A percentile compares a stretch with the other conserved stretches of the same genome.
These are phyloP conservation scores for Ascochyta lentis DNA, from an alignment of 2,329 filamentous ascomycete species.

Conservation along the genomic window DNA sequence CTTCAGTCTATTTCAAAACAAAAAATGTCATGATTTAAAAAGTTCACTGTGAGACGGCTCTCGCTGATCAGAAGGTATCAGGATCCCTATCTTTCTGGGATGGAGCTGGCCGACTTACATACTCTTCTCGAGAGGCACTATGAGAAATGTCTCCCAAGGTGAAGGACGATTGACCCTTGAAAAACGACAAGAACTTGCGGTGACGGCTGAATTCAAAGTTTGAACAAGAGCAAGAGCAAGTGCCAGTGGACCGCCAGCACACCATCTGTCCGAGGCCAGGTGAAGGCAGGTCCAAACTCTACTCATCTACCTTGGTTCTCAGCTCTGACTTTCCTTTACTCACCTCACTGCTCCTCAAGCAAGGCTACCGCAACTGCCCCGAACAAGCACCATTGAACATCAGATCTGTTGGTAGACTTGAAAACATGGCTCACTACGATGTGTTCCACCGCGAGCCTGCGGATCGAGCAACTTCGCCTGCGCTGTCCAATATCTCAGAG, in stretches of 20 bases:
- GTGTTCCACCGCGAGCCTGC: background rate
- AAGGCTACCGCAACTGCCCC: background rate
- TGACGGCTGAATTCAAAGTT: too few relatives aligned
- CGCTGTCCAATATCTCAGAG: slow-evolving; percentile 8
- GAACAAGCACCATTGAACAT: background rate
- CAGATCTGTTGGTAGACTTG: background rate
- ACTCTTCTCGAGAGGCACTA: too few relatives aligned
- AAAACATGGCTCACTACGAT: background rate
- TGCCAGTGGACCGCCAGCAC: background rate
- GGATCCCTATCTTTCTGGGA: too few relatives aligned
- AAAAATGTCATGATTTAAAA: too few relatives aligned
- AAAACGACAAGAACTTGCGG: too few relatives aligned
- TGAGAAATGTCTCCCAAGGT: too few relatives aligned
- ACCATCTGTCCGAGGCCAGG: background rate
- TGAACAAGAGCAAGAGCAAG: too few relatives aligned
- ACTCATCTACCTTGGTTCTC: background rate
- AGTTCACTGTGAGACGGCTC: too few relatives aligned
- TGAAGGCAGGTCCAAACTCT: background rate
- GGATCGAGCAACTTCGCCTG: slow-evolving; percentile 2
- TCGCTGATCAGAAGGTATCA: too few relatives aligned
- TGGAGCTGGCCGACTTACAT: too few relatives aligned
- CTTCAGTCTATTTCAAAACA: too few relatives aligned
- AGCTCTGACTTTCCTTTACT: background rate
- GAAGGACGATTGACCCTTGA: too few relatives aligned
- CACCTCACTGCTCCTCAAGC: background rate